Conservation (phyloP, 1,139 yeast genomes). For the Diutina catenulata region DNA sequence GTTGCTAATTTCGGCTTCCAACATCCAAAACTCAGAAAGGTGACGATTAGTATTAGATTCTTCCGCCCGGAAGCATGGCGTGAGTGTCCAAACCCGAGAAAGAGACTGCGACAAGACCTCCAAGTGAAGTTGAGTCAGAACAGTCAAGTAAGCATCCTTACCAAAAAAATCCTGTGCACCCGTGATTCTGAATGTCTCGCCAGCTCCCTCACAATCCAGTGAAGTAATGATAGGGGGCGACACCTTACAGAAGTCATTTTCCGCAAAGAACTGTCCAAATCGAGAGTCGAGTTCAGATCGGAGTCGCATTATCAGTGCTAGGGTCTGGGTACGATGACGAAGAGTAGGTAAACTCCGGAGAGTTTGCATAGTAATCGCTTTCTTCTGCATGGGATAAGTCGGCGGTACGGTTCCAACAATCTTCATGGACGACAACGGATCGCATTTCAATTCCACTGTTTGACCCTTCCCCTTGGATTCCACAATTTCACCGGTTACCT, state of each 20-base stretch:
- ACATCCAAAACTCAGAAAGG: constrained; percentile 94
- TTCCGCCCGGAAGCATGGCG: constrained; percentile 94
- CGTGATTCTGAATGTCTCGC: constrained; percentile 64
- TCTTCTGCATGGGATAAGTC: constrained; percentile 76
- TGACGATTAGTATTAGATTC: constrained; percentile 85
- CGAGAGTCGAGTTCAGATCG: constrained; percentile 55
- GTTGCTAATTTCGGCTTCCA: constrained; percentile 83
- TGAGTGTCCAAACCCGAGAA: constrained; percentile 74
- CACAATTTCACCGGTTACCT: constrained; percentile 21
- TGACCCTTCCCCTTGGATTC: constrained; percentile 22
- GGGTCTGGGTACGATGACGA: constrained; percentile 60
- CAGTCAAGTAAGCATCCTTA: constrained; percentile 61
- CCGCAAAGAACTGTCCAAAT: constrained; percentile 43
- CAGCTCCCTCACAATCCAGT: constrained; percentile 97
- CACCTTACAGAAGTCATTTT: constrained; percentile 52
- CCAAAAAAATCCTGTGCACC: constrained; percentile 47
- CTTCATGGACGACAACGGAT: constrained; percentile 14
- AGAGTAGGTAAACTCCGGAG: constrained; percentile 64
- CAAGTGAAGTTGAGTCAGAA: constrained; percentile 83
- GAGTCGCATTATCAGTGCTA: constrained; percentile 57
- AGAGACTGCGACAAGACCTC: constrained; percentile 72
- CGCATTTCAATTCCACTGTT: constrained; percentile 20
- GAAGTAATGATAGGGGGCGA: constrained; percentile 79
- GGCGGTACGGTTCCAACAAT: constrained; percentile 45
- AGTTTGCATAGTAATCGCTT: constrained; percentile 52